A percentile compares a stretch with the other conserved stretches of the same genome.
Evolutionary conservation across 2,329 filamentous ascomycete species (phyloP).

Genomic region (Diaporthe helianthi): DNA sequence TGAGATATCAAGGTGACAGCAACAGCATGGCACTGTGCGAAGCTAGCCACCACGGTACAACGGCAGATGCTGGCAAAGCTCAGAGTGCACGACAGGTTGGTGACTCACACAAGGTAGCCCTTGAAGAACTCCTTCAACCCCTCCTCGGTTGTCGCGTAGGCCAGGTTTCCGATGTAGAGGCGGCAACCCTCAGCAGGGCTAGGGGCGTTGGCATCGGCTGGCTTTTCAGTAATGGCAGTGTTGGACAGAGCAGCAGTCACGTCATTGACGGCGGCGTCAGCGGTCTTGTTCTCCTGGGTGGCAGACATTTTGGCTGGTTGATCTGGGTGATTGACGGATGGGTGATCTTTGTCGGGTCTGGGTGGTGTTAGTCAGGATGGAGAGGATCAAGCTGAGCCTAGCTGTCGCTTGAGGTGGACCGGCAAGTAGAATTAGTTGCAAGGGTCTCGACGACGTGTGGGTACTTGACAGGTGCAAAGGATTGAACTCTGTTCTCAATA

Average conservation of each 20-base stretch:
- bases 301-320: slow-evolving; percentile 79
- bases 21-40: background rate
- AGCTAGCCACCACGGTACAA: background rate
- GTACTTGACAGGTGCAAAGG: slow-evolving; percentile 47
- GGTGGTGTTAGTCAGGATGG: slow-evolving; percentile 41
- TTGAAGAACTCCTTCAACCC: slow-evolving; percentile 99
- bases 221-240: slow-evolving; percentile 69
- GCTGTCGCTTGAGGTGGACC: slow-evolving; percentile 38
- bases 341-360: slow-evolving; percentile 49
- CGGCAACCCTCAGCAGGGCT: slow-evolving; percentile 98
- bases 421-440: slow-evolving; percentile 47
- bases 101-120: slow-evolving; percentile 96
- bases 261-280: slow-evolving; percentile 75
- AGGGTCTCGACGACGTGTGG: slow-evolving; percentile 47
- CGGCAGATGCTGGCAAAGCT: background rate
- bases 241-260: slow-evolving; percentile 77
- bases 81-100: background rate
- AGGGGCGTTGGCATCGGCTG: slow-evolving; percentile 83
- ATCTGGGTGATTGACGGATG: slow-evolving; percentile 45
- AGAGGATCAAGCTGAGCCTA: slow-evolving; percentile 41
- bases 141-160: slow-evolving; percentile 99
- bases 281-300: slow-evolving; percentile 71
- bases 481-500: slow-evolving; percentile 77
- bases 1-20: background rate
- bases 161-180: slow-evolving; percentile 99